phyloP scores from a whole-genome alignment of 176 grass and related monocot genomes.

The Musa acuminata region DNA sequence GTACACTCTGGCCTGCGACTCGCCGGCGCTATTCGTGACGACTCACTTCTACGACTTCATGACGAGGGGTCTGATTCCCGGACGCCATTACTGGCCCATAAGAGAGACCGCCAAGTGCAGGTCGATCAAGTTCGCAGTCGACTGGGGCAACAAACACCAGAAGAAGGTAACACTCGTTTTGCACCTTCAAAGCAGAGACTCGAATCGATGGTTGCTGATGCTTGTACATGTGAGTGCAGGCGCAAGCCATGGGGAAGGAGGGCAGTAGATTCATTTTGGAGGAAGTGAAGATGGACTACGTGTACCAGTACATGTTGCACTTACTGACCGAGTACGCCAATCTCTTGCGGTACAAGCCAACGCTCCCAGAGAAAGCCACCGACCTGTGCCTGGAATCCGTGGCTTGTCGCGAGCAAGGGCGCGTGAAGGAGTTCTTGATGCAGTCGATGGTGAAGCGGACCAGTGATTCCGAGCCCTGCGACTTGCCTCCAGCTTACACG shows the following conservation, averaged over 20 bases:
- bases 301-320: conserved; percentile 75
- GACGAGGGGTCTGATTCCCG: conserved; percentile 36
- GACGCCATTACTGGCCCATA: conserved; percentile 55
- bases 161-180: not conserved
- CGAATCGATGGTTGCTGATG: not conserved
- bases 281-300: conserved; percentile 45
- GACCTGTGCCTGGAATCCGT: conserved; percentile 41
- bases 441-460: conserved; percentile 31
- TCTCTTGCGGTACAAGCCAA: conserved; percentile 42
- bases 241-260: conserved; percentile 24
- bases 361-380: conserved; percentile 31
- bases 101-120: conserved; percentile 25
- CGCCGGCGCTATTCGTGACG: conserved; percentile 30
- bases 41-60: conserved; percentile 44
- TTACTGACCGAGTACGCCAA: conserved; percentile 49
- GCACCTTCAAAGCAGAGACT: not conserved
- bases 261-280: conserved; percentile 43
- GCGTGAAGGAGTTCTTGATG: conserved; percentile 25
- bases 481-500: conserved; percentile 37
- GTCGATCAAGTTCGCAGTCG: conserved; percentile 47
- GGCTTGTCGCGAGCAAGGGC: conserved; percentile 21
- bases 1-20: conserved; percentile 51
- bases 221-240: not conserved
- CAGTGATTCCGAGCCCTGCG: conserved; percentile 23
- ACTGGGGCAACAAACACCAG: conserved; percentile 47